phyloP scores from a whole-genome alignment of 192 early-diverging fungal species.

The Coemansia sp. region DNA sequence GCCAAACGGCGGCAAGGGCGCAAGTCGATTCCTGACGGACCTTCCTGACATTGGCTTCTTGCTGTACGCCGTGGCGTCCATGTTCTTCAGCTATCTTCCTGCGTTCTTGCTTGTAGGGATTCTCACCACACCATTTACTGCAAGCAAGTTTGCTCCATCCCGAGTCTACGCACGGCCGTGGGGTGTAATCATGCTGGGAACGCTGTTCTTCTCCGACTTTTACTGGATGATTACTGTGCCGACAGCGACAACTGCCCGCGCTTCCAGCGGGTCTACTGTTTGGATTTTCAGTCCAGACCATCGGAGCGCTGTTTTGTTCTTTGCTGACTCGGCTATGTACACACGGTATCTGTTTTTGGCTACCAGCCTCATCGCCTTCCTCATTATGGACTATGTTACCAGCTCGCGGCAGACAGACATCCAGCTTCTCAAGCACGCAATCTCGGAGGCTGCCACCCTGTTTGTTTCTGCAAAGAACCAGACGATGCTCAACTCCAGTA shows the following conservation, averaged over 20 bases:
- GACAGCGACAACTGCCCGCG: slow-evolving; percentile 15
- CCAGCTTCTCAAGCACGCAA: slow-evolving; percentile 38
- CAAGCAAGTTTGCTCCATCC: slow-evolving; percentile 43
- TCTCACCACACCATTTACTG: slow-evolving; percentile 35
- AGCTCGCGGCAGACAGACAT: slow-evolving; percentile 49
- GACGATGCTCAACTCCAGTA: slow-evolving; percentile 33
- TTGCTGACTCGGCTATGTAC: slow-evolving; percentile 36
- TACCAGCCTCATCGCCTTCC: slow-evolving; percentile 15
- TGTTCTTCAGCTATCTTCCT: slow-evolving; percentile 42
- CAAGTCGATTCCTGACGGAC: slow-evolving; percentile 11
- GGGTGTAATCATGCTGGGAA: slow-evolving; percentile 29
- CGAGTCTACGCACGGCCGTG: slow-evolving; percentile 35
- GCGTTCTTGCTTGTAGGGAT: slow-evolving; percentile 33
- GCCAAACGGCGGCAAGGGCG: slow-evolving; percentile 4
- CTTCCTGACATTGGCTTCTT: slow-evolving; percentile 32
- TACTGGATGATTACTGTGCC: slow-evolving; percentile 46
- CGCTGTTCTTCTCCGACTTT: slow-evolving; percentile 32
- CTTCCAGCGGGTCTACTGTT: slow-evolving; percentile 8
- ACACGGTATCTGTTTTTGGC: slow-evolving; percentile 36
- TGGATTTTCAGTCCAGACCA: slow-evolving; percentile 46
- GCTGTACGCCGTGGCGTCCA: slow-evolving; percentile 15
- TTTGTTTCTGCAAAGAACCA: slow-evolving; percentile 34
- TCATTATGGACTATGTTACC: slow-evolving; percentile 36
- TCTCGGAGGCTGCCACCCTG: slow-evolving; percentile 16
- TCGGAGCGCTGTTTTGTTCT: slow-evolving; percentile 25